Conservation (phyloP, 2,329 filamentous ascomycete species). For the Acarospora socialis region DNA sequence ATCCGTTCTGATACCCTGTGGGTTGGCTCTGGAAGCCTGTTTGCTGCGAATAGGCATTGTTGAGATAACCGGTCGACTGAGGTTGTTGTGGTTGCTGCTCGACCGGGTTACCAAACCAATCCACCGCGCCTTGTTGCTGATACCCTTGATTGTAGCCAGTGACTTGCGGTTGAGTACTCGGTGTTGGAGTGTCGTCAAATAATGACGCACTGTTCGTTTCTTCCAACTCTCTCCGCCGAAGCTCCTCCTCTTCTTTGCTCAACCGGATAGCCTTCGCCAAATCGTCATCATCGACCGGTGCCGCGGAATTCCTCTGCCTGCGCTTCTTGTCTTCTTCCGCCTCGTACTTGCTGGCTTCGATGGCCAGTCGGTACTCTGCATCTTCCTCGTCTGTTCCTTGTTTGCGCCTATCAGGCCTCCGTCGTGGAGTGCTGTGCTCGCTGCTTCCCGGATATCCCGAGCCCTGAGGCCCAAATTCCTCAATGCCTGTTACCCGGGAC, state of each 20-base stretch:
- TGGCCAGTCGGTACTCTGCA: slow-evolving; percentile 73
- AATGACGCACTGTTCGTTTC: slow-evolving; percentile 70
- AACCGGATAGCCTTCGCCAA: slow-evolving; percentile 88
- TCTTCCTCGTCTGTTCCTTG: slow-evolving; percentile 64
- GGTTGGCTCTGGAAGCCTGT: slow-evolving; percentile 53
- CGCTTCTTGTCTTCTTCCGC: slow-evolving; percentile 82
- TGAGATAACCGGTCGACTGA: slow-evolving; percentile 53
- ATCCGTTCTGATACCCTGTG: slow-evolving; percentile 56
- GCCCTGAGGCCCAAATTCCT: slow-evolving; percentile 51
- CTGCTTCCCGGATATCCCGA: slow-evolving; percentile 25
- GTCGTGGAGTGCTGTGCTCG: slow-evolving; percentile 28
- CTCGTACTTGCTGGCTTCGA: slow-evolving; percentile 90
- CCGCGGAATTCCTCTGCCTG: slow-evolving; percentile 39
- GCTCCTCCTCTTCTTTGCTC: slow-evolving; percentile 79
- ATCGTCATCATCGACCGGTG: slow-evolving; percentile 58
- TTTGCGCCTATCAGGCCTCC: slow-evolving; percentile 32
- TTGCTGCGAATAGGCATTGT: slow-evolving; percentile 58
- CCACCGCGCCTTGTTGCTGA: slow-evolving; percentile 88
- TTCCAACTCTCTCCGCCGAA: slow-evolving; percentile 73
- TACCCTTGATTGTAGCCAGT: slow-evolving; percentile 96
- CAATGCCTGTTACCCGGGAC: slow-evolving; percentile 82
- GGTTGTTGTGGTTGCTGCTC: slow-evolving; percentile 43
- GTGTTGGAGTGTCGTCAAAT: slow-evolving; percentile 65
- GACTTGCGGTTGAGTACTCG: slow-evolving; percentile 51
- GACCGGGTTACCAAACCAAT: slow-evolving; percentile 94